These are phyloP conservation scores for Mortierella alpina DNA, from an alignment of 192 early-diverging fungal species.

Conservation along the genomic window DNA sequence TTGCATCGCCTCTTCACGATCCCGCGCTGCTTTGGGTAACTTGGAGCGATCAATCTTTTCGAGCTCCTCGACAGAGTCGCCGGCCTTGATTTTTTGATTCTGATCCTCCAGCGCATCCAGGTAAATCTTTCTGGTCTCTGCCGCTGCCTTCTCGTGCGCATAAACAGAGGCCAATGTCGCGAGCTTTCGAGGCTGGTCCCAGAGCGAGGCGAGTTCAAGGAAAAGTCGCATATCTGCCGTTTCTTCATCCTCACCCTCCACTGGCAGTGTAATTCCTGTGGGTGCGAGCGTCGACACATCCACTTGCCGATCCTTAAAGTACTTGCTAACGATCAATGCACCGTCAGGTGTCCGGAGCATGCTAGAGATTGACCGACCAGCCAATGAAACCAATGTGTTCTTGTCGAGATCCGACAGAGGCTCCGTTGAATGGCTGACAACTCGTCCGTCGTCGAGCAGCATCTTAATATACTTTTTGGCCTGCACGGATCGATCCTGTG, in stretches of 20 bases:
- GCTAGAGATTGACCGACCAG: neutral
- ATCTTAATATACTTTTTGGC: neutral
- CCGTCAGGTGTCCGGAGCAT: conserved; percentile 16
- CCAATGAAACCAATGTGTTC: neutral
- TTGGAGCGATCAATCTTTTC: too few species aligned
- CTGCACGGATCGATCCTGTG: conserved; percentile 6
- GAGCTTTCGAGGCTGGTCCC: conserved; percentile 16
- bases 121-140: neutral
- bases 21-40: too few species aligned
- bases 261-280: conserved; percentile 5
- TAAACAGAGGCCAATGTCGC: conserved; percentile 1
- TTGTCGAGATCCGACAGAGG: neutral
- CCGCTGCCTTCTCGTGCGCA: neutral
- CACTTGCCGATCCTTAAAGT: neutral
- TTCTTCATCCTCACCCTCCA: conserved; percentile 3
- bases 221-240: conserved; percentile 25
- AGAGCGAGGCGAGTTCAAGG: conserved; percentile 12
- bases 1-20: too few species aligned
- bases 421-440: neutral
- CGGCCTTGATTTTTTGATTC: too few species aligned
- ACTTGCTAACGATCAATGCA: conserved; percentile 6
- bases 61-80: too few species aligned
- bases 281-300: neutral
- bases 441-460: conserved; percentile 1
- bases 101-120: too few species aligned